A percentile compares a stretch with the other conserved stretches of the same genome.
These are phyloP conservation scores for Acidomyces sp. DNA, from an alignment of 495 filamentous ascomycete genomes.

Conservation along the genomic window DNA sequence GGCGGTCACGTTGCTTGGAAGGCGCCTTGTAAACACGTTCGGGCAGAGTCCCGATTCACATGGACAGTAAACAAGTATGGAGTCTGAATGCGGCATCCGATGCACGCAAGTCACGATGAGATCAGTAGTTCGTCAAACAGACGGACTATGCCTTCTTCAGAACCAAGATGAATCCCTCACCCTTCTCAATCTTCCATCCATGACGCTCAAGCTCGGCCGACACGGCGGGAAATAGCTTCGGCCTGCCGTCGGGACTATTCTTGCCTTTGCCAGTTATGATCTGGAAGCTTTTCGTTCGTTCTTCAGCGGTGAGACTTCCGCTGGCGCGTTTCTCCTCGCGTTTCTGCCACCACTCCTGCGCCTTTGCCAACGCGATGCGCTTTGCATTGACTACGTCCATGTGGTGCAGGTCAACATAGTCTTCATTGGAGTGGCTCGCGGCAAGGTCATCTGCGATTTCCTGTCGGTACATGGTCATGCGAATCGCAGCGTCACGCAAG, in stretches of 20 bases:
- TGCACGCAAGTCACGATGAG: too few species aligned
- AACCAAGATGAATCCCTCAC: too few species aligned
- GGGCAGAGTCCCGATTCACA: too few species aligned
- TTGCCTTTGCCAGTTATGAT: conserved; percentile 71
- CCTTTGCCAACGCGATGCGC: conserved; percentile 54
- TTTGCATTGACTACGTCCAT: conserved; percentile 66
- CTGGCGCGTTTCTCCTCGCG: conserved; percentile 45
- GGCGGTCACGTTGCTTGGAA: too few species aligned
- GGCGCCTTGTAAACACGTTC: too few species aligned
- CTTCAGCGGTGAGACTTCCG: conserved; percentile 25
- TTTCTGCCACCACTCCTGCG: conserved; percentile 66
- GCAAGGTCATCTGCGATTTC: conserved; percentile 38
- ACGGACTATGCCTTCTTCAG: too few species aligned
- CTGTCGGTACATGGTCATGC: too few species aligned
- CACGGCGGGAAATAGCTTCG: conserved; percentile 68
- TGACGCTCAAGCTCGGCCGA: conserved; percentile 58
- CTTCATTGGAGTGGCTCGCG: conserved; percentile 37
- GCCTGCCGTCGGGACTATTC: conserved; percentile 65
- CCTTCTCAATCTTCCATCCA: conserved; percentile 78
- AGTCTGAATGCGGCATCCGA: too few species aligned
- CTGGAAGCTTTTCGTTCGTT: conserved; percentile 35
- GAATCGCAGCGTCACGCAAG: too few species aligned
- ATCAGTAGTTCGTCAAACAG: too few species aligned
- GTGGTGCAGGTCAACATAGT: conserved; percentile 67
- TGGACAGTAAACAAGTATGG: too few species aligned